phyloP scores from a whole-genome alignment of 768 basidiomycete species.

The Trametes cinnabarina region DNA sequence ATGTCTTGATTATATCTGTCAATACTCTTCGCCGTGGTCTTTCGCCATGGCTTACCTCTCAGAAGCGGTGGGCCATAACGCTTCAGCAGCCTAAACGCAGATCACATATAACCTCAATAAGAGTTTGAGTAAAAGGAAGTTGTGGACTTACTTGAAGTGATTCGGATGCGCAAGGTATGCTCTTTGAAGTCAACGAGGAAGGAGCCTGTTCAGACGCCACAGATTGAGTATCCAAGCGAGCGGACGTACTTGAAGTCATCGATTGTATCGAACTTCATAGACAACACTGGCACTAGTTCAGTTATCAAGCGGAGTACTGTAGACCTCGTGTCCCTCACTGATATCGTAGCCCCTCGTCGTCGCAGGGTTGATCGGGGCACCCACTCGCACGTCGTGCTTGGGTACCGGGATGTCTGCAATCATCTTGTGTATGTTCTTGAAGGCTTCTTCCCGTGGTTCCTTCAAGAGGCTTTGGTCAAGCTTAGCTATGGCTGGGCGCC shows the following conservation, averaged over 20 bases:
- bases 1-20: constrained; percentile 4
- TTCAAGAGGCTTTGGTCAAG: background rate
- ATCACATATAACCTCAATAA: no score
- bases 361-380: constrained; percentile 1
- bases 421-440: constrained; percentile 4
- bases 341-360: constrained; percentile 9
- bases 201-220: no score
- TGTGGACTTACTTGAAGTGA: constrained; percentile 4
- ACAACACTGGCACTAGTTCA: background rate
- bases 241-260: constrained; percentile 6
- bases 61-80: constrained; percentile 1
- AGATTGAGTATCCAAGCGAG: no score
- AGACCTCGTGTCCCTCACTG: constrained; percentile 5
- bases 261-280: constrained; percentile 5
- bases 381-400: constrained; percentile 7
- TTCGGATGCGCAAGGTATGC: constrained; percentile 11
- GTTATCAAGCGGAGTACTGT: no score
- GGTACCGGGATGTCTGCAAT: constrained; percentile 5
- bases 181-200: background rate
- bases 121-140: no score
- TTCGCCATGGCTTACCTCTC: background rate
- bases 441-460: constrained; percentile 6
- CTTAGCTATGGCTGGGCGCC: constrained; percentile 4
- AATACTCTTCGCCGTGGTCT: no score
- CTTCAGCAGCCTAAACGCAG: background rate